Evolutionary conservation across 345 rosid species (phyloP), one percentile per base, ranked within the genome.

Genomic region (Ceriops zippeliana): DNA sequence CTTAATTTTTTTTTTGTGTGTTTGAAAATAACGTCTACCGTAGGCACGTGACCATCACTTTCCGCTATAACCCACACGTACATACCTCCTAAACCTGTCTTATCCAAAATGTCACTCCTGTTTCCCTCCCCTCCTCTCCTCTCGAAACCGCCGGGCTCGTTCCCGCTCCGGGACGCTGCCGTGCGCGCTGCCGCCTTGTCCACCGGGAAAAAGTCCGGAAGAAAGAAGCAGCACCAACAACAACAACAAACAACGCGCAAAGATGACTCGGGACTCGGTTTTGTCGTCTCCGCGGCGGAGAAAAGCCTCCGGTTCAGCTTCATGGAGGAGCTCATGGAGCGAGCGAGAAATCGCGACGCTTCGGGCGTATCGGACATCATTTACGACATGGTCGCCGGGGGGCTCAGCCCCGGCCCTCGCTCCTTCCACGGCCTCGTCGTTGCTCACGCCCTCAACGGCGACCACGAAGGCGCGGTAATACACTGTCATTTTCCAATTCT

Each of bases 361-460:
- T 56, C 67, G 24, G 93, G 89, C 16, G 98, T 88, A 7, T 83
- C 88, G 2, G 90, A 88, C 17, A 91, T 91, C 78, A 88, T 93
- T 59, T 89, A 87, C 54, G 98, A 93, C 80, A 93, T 93, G 98
- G 74, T 93, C 65, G 97, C 98, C 15, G 97, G 97, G 54, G 98
- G 98, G 15, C 83, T 93, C 53, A 78, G 65, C 75, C 97, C 98
- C 27, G 97, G 98, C 28, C 97, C 97, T 16, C 87, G 97, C 73
- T 89, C 98, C 27, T 93, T 86, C 70, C 98, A 93, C 71, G 98
- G 98, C 19, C 87, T 93, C 22, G 86, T 93, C 27, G 91, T 86
- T 3, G 87, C 97, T 42, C 80, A 87, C 61, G 76, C 71, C 19
- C 90, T 93, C 46, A 83, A 76, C 35, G 95, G 91, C 57, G 96